Evolutionary conservation across 768 basidiomycete genomes (phyloP).

Genomic region (Rhodotorula paludigena): DNA sequence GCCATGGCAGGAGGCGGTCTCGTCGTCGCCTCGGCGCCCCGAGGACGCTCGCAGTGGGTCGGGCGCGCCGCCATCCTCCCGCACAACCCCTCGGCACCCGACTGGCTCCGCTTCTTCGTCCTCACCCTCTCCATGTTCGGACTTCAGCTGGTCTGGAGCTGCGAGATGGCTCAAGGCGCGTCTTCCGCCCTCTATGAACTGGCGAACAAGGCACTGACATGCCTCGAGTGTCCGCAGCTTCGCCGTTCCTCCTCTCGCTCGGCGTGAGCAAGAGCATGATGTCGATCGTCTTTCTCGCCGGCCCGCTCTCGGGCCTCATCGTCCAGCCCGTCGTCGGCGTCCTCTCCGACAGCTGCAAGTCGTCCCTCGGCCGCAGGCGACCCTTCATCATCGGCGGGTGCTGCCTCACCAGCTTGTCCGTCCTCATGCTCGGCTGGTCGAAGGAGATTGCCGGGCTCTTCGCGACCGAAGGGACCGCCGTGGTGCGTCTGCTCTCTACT

Average conservation of each 20-base stretch:
- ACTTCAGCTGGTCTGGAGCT: slow-evolving; percentile 84
- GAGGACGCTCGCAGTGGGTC: slow-evolving; percentile 14
- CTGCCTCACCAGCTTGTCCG: slow-evolving; percentile 61
- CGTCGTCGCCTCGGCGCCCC: background rate
- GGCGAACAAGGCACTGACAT: background rate
- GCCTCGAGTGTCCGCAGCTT: slow-evolving; percentile 43
- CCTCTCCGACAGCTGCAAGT: slow-evolving; percentile 76
- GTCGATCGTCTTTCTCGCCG: slow-evolving; percentile 87
- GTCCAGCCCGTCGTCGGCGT: slow-evolving; percentile 74
- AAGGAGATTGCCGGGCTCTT: slow-evolving; percentile 58
- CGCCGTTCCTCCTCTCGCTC: slow-evolving; percentile 82
- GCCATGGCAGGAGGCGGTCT: slow-evolving; percentile 5
- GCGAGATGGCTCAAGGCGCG: slow-evolving; percentile 84
- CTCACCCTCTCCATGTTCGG: slow-evolving; percentile 76
- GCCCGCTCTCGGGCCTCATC: slow-evolving; percentile 80
- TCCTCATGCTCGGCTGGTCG: slow-evolving; percentile 80
- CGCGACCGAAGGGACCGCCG: slow-evolving; percentile 26
- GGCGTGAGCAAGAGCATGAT: slow-evolving; percentile 80
- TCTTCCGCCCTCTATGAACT: background rate
- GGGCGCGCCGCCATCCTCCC: slow-evolving; percentile 19
- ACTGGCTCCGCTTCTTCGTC: slow-evolving; percentile 62
- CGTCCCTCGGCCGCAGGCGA: slow-evolving; percentile 73
- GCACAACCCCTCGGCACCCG: slow-evolving; percentile 54
- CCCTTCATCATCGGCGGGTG: slow-evolving; percentile 77
- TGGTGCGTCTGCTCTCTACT: background rate